Base-by-base conservation (phyloP, 768 basidiomycete species). In the Tubosaeta sp. region DNA sequence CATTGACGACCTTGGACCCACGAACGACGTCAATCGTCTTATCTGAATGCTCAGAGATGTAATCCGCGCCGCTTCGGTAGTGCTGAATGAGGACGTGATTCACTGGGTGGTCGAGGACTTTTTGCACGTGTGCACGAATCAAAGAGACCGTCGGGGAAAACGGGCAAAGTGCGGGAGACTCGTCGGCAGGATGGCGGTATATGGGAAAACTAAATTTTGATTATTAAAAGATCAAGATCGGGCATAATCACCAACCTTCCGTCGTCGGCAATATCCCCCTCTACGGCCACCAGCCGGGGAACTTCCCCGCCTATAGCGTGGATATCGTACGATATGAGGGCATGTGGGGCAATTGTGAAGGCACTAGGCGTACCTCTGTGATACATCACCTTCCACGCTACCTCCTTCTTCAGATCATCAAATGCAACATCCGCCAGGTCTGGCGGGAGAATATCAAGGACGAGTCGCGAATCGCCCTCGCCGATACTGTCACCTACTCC, bases 41-140 rank as follows among this genome's bases (percentile, higher is more conserved):
- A 67, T 92, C 89, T 0, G 86, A 87, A 65, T 92, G 89, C 58
- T 90, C 88, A 0, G 88, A 90, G 55, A 91, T 91, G 67, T 84
- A 87, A 67, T 91, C 90, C 25, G 78, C 80, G 6, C 89, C 90
- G 12, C 76, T 77, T 50, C 89, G 86, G 63, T 91, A 91, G 62
- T 81, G 76, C 60, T 91, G 90, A 44, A 91, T 88, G 27, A 92
- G 77, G 43, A 87, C 89, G 58, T 92, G 89, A 60, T 92, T 92
- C 6, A 91, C 80, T 1, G 83, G 84, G 50, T 88, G 87, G 22
- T 71, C 59, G 11, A 84, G 65, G 7, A 75, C 74, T 48, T 71
- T 68, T 58, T 90, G 79, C 24, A 87, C 85, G 46, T 79, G 75
- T 30, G 76, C 69, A 6, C 82, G 83, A 55, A 92, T 90, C 21